Evolutionary conservation across 164 flowering plant genomes (phyloP).

Genomic region (Macadamia tetraphylla): DNA sequence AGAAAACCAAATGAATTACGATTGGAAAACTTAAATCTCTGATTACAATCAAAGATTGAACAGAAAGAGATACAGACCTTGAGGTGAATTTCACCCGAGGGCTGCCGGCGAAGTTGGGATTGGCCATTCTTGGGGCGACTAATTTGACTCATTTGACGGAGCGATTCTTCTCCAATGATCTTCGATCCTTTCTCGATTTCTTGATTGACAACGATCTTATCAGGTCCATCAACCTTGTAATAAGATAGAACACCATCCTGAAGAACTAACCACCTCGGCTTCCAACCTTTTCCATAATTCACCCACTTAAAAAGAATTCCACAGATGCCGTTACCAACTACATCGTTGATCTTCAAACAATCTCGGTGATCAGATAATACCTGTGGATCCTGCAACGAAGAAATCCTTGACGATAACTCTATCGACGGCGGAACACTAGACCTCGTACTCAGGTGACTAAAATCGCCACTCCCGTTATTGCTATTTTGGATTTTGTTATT

Average conservation of each 20-base stretch:
- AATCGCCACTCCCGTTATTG: neutral
- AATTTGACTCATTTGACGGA: conserved; percentile 34
- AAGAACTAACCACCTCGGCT: conserved; percentile 80
- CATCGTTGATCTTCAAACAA: conserved; percentile 54
- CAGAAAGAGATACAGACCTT: conserved; percentile 28
- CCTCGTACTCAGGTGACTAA: conserved; percentile 15
- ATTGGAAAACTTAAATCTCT: too few relatives aligned
- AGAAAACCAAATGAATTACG: neutral
- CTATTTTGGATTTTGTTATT: neutral
- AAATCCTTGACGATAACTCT: conserved; percentile 12
- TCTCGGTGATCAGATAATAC: conserved; percentile 16
- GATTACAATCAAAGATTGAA: conserved; percentile 22
- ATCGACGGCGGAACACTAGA: neutral
- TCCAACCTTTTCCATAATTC: conserved; percentile 96
- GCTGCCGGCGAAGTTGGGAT: conserved; percentile 33
- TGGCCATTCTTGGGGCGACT: conserved; percentile 22
- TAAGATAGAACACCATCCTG: conserved; percentile 58
- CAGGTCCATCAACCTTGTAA: conserved; percentile 80
- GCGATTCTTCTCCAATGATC: conserved; percentile 78
- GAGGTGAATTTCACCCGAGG: conserved; percentile 68
- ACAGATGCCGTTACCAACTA: conserved; percentile 70
- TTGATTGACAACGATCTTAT: conserved; percentile 56
- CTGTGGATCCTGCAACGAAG: conserved; percentile 26
- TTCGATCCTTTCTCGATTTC: conserved; percentile 72
- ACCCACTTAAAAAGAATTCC: conserved; percentile 92